A percentile compares a stretch with the other conserved stretches of the same genome.
Conservation (phyloP, 768 basidiomycete genomes). For the Mycena latifolia region DNA sequence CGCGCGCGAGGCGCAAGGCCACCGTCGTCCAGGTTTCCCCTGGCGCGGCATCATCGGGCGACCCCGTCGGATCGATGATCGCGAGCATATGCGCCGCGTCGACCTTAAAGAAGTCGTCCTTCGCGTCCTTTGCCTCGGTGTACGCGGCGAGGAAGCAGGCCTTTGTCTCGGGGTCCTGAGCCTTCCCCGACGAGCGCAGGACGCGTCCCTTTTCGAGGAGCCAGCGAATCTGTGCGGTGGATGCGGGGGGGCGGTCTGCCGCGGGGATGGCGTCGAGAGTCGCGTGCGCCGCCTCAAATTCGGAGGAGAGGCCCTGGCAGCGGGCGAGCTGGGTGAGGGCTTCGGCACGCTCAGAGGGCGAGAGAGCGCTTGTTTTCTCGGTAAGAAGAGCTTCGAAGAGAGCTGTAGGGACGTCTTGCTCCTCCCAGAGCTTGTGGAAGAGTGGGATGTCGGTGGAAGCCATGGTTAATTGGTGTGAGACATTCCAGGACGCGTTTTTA, state of each 20-base stretch:
- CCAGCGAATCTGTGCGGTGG: slow-evolving; percentile 24
- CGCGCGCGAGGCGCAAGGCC: slow-evolving; percentile 17
- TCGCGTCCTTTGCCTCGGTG: slow-evolving; percentile 29
- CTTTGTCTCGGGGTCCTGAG: slow-evolving; percentile 25
- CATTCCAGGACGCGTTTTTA: not conserved
- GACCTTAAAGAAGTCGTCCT: slow-evolving; percentile 32
- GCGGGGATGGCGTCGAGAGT: slow-evolving; percentile 27
- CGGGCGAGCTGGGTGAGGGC: slow-evolving; percentile 32
- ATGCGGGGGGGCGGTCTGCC: slow-evolving; percentile 12
- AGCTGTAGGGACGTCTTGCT: slow-evolving; percentile 27
- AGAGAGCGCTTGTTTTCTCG: slow-evolving; percentile 15
- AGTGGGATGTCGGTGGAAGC: slow-evolving; percentile 4
- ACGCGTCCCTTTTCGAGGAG: slow-evolving; percentile 34
- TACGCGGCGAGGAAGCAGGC: slow-evolving; percentile 31
- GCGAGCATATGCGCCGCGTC: slow-evolving; percentile 35
- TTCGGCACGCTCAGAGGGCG: slow-evolving; percentile 26
- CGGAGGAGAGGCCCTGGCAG: slow-evolving; percentile 30
- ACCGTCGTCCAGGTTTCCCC: slow-evolving; percentile 24
- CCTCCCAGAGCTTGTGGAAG: slow-evolving; percentile 23
- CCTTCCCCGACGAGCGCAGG: slow-evolving; percentile 30
- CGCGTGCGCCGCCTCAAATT: slow-evolving; percentile 24
- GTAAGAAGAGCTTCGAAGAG: slow-evolving; percentile 23
- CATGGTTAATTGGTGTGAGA: not conserved
- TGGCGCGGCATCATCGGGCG: slow-evolving; percentile 4
- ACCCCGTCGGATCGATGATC: slow-evolving; percentile 20